These are phyloP conservation scores for Dactylis glomerata DNA, from an alignment of 176 grass and related monocot species.

Conservation along the genomic window DNA sequence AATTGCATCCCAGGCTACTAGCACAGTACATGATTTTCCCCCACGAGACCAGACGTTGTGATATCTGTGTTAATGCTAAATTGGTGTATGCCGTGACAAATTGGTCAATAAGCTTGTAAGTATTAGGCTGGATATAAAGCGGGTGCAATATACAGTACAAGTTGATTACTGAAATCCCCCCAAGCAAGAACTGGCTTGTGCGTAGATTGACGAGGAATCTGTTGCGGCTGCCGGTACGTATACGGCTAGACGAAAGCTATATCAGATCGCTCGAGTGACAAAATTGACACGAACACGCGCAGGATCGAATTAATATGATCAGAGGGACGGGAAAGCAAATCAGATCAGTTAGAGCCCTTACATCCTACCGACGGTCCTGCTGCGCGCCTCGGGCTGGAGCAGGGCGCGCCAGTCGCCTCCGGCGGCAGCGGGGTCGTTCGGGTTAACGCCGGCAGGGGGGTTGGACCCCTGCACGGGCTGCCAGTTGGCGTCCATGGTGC, in stretches of 20 bases:
- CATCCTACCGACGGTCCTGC: background rate
- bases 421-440: conserved; percentile 1
- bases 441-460: background rate
- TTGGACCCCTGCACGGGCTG: conserved; percentile 34
- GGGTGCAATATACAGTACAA: background rate
- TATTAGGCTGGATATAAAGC: background rate
- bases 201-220: background rate
- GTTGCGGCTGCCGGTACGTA: background rate
- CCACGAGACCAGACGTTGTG: background rate
- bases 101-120: no score
- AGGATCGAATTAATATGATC: background rate
- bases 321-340: background rate
- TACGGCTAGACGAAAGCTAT: background rate
- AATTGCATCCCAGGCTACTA: background rate
- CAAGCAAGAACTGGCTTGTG: no score
- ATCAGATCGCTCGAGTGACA: background rate
- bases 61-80: background rate
- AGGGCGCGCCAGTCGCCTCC: background rate
- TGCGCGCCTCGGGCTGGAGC: background rate
- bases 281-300: background rate
- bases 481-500: conserved; percentile 20
- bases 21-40: background rate
- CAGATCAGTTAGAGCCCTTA: background rate
- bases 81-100: no score
- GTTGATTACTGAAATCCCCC: no score